A percentile compares a stretch with the other conserved stretches of the same genome.
Evolutionary conservation across 352 stramenopile species (phyloP).

Genomic region (Phytophthora megakarya): DNA sequence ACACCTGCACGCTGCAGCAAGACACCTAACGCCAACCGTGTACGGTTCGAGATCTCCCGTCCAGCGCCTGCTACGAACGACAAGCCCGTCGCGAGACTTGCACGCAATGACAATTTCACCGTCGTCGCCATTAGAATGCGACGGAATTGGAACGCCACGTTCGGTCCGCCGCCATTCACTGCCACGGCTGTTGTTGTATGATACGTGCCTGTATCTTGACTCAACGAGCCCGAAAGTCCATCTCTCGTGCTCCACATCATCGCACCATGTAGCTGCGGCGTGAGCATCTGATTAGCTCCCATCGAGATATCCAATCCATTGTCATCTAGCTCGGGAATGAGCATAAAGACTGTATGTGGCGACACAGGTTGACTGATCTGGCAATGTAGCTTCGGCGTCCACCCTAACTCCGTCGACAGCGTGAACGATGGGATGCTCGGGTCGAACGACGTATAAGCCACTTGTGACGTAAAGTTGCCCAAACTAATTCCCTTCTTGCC

Average conservation of each 20-base stretch:
- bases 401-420: conserved; percentile 72
- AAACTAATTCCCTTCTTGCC: conserved; percentile 78
- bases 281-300: conserved; percentile 70
- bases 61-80: conserved; percentile 58
- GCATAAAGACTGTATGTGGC: conserved; percentile 67
- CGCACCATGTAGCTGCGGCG: conserved; percentile 61
- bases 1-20: conserved; percentile 60
- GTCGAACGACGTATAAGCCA: conserved; percentile 73
- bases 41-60: conserved; percentile 62
- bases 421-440: conserved; percentile 63
- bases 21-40: conserved; percentile 61
- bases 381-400: conserved; percentile 75
- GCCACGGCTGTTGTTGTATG: conserved; percentile 52
- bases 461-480: conserved; percentile 66
- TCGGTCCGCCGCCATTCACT: conserved; percentile 52
- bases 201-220: conserved; percentile 45
- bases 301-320: conserved; percentile 76
- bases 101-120: conserved; percentile 60
- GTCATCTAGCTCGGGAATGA: conserved; percentile 75
- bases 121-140: conserved; percentile 45
- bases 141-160: conserved; percentile 62
- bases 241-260: conserved; percentile 88
- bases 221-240: conserved; percentile 70
- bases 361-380: conserved; percentile 81
- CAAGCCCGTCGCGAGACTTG: conserved; percentile 49